Conservation (phyloP, 306 rosid genomes). For the Inga laurina region DNA sequence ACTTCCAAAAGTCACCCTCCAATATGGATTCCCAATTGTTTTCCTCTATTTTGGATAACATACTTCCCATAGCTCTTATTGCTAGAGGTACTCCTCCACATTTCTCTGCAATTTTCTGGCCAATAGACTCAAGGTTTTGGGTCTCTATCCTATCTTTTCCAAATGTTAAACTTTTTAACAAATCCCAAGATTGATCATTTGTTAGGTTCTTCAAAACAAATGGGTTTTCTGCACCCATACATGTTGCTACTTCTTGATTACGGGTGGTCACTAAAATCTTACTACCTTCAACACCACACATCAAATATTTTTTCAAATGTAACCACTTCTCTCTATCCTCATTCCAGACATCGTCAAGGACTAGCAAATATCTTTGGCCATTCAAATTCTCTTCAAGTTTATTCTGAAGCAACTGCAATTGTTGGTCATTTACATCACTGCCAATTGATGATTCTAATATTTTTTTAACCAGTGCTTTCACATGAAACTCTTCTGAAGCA, state of each 20-base stretch:
- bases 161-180: background rate
- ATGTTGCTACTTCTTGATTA: background rate
- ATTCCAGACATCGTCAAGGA: constrained; percentile 16
- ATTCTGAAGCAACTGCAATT: background rate
- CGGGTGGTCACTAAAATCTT: constrained; percentile 20
- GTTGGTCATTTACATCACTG: background rate
- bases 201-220: background rate
- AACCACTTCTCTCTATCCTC: background rate
- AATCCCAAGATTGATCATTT: background rate
- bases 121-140: background rate
- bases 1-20: background rate
- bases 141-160: background rate
- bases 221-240: background rate
- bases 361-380: constrained; percentile 5
- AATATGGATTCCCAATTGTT: background rate
- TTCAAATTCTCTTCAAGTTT: background rate
- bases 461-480: background rate
- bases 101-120: background rate
- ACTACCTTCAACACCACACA: constrained; percentile 4
- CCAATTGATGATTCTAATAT: background rate
- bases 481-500: constrained; percentile 10
- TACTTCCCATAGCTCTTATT: background rate
- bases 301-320: background rate
- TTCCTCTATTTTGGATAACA: background rate
- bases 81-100: constrained; percentile 15